phyloP scores from a whole-genome alignment of 306 rosid genomes.

The Carpinus viminea region DNA sequence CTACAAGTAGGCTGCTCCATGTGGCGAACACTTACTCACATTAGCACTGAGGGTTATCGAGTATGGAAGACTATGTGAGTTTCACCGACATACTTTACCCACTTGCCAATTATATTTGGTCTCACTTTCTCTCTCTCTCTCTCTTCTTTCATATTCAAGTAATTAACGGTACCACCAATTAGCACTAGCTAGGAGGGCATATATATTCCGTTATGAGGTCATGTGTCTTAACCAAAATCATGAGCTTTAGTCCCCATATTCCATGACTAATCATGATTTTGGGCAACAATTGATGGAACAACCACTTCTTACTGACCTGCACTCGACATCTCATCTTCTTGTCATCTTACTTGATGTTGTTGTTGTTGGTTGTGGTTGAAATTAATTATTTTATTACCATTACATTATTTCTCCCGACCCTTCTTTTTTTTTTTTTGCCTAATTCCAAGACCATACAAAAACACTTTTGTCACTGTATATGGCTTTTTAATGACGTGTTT shows the following conservation, averaged over 20 bases:
- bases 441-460: no score
- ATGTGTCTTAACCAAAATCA: constrained; percentile 33
- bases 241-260: constrained; percentile 22
- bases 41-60: constrained; percentile 1
- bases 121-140: background rate
- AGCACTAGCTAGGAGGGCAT: constrained; percentile 13
- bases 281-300: constrained; percentile 37
- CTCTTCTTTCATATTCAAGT: constrained; percentile 9
- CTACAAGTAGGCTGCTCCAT: background rate
- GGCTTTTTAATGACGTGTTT: constrained; percentile 9
- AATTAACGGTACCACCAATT: constrained; percentile 12
- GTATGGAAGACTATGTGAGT: background rate
- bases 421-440: background rate
- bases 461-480: background rate
- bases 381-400: background rate
- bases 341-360: background rate
- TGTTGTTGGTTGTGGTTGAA: constrained; percentile 2
- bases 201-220: constrained; percentile 15
- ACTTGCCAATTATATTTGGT: background rate
- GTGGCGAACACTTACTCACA: constrained; percentile 14
- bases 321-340: constrained; percentile 23
- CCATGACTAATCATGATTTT: constrained; percentile 31
- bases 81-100: constrained; percentile 12
- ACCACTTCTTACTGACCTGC: constrained; percentile 48
- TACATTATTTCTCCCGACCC: background rate